phyloP scores from a whole-genome alignment of 1,284 basidiomycete genomes.

The Ganoderma meredithae region DNA sequence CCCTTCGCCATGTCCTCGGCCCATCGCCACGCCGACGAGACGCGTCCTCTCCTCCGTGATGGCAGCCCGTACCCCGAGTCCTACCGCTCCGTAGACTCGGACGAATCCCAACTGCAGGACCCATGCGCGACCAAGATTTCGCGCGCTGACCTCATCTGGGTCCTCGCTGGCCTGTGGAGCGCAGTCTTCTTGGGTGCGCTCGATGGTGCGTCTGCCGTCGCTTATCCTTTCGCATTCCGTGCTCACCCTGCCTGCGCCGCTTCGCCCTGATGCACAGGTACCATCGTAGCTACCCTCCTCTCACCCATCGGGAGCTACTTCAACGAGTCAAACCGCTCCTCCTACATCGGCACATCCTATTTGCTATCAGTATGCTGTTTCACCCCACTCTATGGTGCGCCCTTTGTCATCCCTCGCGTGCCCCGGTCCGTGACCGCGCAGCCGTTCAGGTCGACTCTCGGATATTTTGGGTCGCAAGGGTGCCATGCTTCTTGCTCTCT shows the following conservation, averaged over 20 bases:
- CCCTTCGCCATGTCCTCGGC: slow-evolving; percentile 15
- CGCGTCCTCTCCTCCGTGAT: slow-evolving; percentile 37
- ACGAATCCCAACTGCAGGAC: slow-evolving; percentile 29
- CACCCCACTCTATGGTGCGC: slow-evolving; percentile 85
- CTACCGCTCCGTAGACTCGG: slow-evolving; percentile 28
- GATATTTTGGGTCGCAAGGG: slow-evolving; percentile 89
- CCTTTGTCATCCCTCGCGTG: slow-evolving; percentile 5
- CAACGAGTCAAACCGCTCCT: slow-evolving; percentile 79
- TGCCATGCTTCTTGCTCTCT: slow-evolving; percentile 82
- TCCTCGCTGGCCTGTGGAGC: slow-evolving; percentile 78
- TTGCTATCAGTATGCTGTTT: slow-evolving; percentile 91
- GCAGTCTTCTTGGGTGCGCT: slow-evolving; percentile 83
- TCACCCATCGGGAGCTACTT: slow-evolving; percentile 84
- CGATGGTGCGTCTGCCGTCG: slow-evolving; percentile 61
- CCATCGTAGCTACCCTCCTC: slow-evolving; percentile 80
- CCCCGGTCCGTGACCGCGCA: slow-evolving; percentile 7
- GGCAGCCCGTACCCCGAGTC: slow-evolving; percentile 20
- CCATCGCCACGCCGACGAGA: slow-evolving; percentile 32
- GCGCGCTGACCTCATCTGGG: slow-evolving; percentile 64
- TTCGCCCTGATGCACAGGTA: slow-evolving; percentile 54
- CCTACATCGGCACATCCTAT: slow-evolving; percentile 90
- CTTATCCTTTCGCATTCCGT: slow-evolving; percentile 24
- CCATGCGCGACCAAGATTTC: slow-evolving; percentile 53
- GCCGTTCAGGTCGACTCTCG: slow-evolving; percentile 73
- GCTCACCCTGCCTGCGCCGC: slow-evolving; percentile 32